These are phyloP conservation scores for Syzygium oleosum DNA, from an alignment of 345 rosid species.

Conservation along the genomic window DNA sequence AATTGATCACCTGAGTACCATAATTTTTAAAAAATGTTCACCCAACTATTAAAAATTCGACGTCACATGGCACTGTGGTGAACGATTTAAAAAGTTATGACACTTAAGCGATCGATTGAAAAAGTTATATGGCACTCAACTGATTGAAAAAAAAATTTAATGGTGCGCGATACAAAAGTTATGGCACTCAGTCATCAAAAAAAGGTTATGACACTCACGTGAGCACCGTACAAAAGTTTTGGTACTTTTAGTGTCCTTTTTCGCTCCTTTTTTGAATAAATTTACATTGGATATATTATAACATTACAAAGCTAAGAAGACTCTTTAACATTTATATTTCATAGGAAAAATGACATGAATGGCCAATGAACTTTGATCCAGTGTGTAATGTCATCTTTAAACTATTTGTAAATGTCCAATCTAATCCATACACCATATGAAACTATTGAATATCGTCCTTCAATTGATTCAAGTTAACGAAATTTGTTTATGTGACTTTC, in stretches of 20 bases:
- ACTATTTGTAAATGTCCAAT: background rate
- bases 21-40: background rate
- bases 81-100: background rate
- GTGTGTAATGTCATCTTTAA: no score
- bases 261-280: background rate
- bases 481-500: background rate
- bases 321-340: background rate
- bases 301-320: background rate
- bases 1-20: background rate
- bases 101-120: background rate
- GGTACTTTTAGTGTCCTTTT: rapidly evolving
- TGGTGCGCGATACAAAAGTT: rapidly evolving
- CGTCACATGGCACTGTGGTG: background rate
- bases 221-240: rapidly evolving
- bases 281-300: background rate
- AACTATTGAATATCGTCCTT: background rate
- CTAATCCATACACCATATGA: background rate
- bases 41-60: background rate
- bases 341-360: background rate
- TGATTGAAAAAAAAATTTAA: background rate
- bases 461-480: background rate
- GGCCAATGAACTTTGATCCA: no score
- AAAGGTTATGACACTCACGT: background rate
- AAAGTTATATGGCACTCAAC: background rate
- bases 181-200: background rate